phyloP scores from a whole-genome alignment of 176 grass and related monocot species.

The Carex pumila region DNA sequence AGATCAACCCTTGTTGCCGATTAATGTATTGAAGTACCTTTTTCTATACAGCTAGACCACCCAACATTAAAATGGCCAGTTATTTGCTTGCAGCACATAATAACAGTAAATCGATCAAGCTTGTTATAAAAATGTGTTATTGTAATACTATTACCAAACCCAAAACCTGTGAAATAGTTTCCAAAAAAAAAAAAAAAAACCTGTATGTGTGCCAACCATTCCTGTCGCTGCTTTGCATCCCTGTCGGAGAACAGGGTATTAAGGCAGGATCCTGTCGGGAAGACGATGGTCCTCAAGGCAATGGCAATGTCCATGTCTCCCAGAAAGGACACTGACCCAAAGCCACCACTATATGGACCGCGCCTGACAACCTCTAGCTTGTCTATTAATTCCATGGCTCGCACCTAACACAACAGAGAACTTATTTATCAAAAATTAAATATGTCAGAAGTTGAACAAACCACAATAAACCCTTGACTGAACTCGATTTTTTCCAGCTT shows the following conservation, averaged over 20 bases:
- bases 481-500: neutral
- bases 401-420: slow-evolving; percentile 35
- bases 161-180: neutral
- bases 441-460: neutral
- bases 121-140: neutral
- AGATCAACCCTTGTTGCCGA: no score
- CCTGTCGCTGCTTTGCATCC: slow-evolving; percentile 23
- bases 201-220: slow-evolving; percentile 84
- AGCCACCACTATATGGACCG: slow-evolving; percentile 73
- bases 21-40: neutral
- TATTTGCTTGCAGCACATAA: neutral
- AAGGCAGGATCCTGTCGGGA: slow-evolving; percentile 36
- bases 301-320: slow-evolving; percentile 87
- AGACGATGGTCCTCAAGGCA: slow-evolving; percentile 66
- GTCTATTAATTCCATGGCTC: slow-evolving; percentile 93
- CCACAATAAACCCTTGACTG: neutral
- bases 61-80: neutral
- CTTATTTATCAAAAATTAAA: neutral
- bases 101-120: neutral
- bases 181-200: neutral
- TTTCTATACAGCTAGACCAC: neutral
- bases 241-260: slow-evolving; percentile 47
- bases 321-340: slow-evolving; percentile 56
- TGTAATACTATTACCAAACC: neutral
- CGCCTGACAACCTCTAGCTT: slow-evolving; percentile 57